Evolutionary conservation across 2,329 filamentous ascomycete genomes (phyloP), one percentile per base, ranked within the genome.

Genomic region (Pseudogymnoascus sp.): DNA sequence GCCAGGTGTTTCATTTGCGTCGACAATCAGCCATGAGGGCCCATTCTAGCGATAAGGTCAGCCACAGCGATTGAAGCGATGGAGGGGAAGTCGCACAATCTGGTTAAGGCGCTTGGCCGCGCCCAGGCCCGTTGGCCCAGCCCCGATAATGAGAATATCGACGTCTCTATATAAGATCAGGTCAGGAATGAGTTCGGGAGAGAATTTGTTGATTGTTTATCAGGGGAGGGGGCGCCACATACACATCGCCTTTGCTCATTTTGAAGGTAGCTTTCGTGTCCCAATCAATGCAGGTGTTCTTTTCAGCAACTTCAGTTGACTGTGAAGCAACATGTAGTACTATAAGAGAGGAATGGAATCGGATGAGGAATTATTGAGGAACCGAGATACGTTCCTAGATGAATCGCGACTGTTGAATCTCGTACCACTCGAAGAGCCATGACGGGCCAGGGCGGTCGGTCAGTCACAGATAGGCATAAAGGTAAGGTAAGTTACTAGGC

Each of bases 91-190:
- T 63, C 62, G 67, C 64, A 97, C 95, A 75, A 97, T 88, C 80
- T 99, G 95, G 79, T 97, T 89, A 70, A 99, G 86, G 76, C 95
- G 91, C 84, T 99, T 99, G 72, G 95, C 95, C 76, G 95, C 95
- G 83, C 95, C 95, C 71, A 97, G 86, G 79, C 95, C 95, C 74
- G 95, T 97, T 72, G 95, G 95, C 75, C 95, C 95, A 79, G 93
- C 93, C 75, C 95, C 95, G 81, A 97, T 97, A 78, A 99, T 88
- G 75, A 99, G 91, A 71, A 99, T 89, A 80, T 99, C 95, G 76
- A 97, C 91, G 74, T 91, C 88, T 77, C 92, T 77, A 13, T 77
- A 13, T 60, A 62, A 72, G 31, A 7, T 37, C 21, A 56, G 29
- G 29, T 56, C 50, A 56, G 50, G 26, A 33, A 19, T 33, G 31